A percentile compares a stretch with the other conserved stretches of the same genome.
phyloP scores from a whole-genome alignment of 768 basidiomycete species.

The Psilocybe cyanescens region DNA sequence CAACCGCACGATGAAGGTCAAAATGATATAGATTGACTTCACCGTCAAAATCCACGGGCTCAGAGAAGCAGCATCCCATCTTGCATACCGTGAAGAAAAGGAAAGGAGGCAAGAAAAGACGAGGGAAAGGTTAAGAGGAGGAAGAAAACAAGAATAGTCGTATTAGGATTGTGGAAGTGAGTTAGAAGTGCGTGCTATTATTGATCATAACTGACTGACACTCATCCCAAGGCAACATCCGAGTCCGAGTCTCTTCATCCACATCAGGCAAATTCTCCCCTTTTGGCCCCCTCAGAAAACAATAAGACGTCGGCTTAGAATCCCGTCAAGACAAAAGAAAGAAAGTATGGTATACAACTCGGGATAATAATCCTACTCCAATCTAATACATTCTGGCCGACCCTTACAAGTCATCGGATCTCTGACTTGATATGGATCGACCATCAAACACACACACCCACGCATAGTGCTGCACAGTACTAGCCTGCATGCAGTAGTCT shows the following conservation, averaged over 20 bases:
- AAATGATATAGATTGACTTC: conserved; percentile 96
- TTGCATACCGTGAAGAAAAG: conserved; percentile 40
- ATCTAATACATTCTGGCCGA: conserved; percentile 5
- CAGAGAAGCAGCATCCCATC: conserved; percentile 70
- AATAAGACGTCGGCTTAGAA: background rate
- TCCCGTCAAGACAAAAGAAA: conserved; percentile 16
- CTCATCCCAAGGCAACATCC: conserved; percentile 26
- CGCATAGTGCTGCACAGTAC: background rate
- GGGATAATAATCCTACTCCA: background rate
- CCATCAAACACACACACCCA: background rate
- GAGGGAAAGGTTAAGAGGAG: conserved; percentile 37
- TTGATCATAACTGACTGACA: background rate
- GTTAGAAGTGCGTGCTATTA: conserved; percentile 8
- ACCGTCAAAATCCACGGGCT: conserved; percentile 84
- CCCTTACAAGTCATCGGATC: conserved; percentile 8
- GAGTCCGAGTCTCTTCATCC: conserved; percentile 23
- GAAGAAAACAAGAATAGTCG: conserved; percentile 40
- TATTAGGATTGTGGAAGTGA: conserved; percentile 27
- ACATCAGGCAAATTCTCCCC: conserved; percentile 1
- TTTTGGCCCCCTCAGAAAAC: background rate
- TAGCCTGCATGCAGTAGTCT: background rate
- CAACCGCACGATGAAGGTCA: conserved; percentile 92
- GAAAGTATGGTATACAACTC: conserved; percentile 21
- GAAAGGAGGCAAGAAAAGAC: conserved; percentile 29
- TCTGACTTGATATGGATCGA: background rate